These are phyloP conservation scores for Fusarium sp. DNA, from an alignment of 2,329 filamentous ascomycete species.

Conservation along the genomic window DNA sequence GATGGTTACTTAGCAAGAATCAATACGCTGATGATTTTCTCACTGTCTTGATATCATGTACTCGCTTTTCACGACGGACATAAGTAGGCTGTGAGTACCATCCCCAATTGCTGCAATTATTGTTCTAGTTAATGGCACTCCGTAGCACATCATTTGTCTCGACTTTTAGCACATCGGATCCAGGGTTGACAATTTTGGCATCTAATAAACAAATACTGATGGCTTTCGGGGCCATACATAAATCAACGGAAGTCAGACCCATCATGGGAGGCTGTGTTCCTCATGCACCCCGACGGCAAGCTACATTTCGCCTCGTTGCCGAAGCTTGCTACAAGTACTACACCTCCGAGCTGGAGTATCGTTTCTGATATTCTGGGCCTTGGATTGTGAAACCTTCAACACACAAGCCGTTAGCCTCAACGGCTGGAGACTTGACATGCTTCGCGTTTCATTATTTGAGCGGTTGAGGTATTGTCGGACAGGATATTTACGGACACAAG, in stretches of 20 bases:
- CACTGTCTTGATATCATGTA: not conserved
- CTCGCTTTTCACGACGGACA: not conserved
- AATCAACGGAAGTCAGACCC: not conserved
- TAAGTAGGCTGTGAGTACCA: too few species aligned
- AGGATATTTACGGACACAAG: not conserved
- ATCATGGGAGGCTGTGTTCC: not conserved
- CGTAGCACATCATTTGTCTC: not conserved
- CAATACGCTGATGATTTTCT: not conserved
- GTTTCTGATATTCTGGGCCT: slow-evolving; percentile 8
- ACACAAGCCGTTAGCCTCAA: slow-evolving; percentile 22
- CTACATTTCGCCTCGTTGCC: slow-evolving; percentile 36
- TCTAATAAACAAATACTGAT: not conserved
- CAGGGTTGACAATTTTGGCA: not conserved
- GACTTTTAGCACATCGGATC: not conserved
- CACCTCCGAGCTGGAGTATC: slow-evolving; percentile 6
- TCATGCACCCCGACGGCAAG: slow-evolving; percentile 20
- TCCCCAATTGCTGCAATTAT: not conserved
- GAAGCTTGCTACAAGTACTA: slow-evolving; percentile 39
- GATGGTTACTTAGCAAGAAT: not conserved
- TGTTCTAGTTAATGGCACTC: not conserved
- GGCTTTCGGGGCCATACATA: not conserved
- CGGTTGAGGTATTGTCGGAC: too few species aligned
- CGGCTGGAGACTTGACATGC: slow-evolving; percentile 18
- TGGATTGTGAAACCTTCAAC: slow-evolving; percentile 15
- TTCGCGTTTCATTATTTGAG: too few species aligned